phyloP scores from a whole-genome alignment of 805 yeast species.

The Kazachstania psychrophila region DNA sequence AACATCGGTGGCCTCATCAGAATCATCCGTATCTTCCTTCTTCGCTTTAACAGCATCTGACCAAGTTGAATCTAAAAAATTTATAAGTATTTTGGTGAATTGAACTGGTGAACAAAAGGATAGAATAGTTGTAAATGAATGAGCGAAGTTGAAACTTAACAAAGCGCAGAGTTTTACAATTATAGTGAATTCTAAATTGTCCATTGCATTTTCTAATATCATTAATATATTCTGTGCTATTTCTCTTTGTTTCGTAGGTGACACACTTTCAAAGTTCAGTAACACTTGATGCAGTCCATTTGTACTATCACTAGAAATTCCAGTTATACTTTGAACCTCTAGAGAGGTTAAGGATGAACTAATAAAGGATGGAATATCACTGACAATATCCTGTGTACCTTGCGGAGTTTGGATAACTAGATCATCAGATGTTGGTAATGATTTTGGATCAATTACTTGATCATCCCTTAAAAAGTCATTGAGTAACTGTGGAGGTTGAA shows the following conservation, averaged over 20 bases:
- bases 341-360: slow-evolving; percentile 17
- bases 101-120: slow-evolving; percentile 39
- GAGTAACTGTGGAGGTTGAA: slow-evolving; percentile 31
- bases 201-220: slow-evolving; percentile 31
- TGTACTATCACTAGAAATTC: slow-evolving; percentile 42
- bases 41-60: slow-evolving; percentile 9
- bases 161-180: slow-evolving; percentile 46
- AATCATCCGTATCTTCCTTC: slow-evolving; percentile 17
- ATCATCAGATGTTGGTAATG: slow-evolving; percentile 29
- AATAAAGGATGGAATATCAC: slow-evolving; percentile 26
- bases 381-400: slow-evolving; percentile 27
- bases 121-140: slow-evolving; percentile 34
- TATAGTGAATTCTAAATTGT: slow-evolving; percentile 34
- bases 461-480: slow-evolving; percentile 33
- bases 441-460: slow-evolving; percentile 30
- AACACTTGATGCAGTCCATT: slow-evolving; percentile 47
- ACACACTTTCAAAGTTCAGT: slow-evolving; percentile 36
- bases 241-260: slow-evolving; percentile 40
- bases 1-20: slow-evolving; percentile 37
- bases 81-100: slow-evolving; percentile 38
- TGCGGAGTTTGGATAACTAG: slow-evolving; percentile 26
- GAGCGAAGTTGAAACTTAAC: slow-evolving; percentile 35
- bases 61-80: slow-evolving; percentile 42
- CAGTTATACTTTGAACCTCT: slow-evolving; percentile 28
- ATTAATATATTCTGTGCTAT: slow-evolving; percentile 32